Conservation (phyloP, 345 rosid species). For the Noccaea caerulescens region DNA sequence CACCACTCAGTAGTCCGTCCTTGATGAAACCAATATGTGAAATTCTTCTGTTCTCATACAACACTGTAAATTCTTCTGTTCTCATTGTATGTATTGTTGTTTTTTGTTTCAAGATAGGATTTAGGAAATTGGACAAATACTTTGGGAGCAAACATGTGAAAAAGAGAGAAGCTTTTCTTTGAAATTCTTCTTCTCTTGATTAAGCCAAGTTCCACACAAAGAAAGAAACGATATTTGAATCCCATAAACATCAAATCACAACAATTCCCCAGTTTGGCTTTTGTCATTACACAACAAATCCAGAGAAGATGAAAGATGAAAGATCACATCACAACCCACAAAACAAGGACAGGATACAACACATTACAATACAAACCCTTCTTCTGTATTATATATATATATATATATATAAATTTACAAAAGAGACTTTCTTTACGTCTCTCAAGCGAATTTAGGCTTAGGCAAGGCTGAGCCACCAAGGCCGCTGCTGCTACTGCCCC, state of each 20-base stretch:
- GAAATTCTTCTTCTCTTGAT: neutral
- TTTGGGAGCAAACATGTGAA: neutral
- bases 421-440: slow-evolving; percentile 39
- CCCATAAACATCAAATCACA: slow-evolving; percentile 39
- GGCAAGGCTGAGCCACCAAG: slow-evolving; percentile 75
- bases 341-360: slow-evolving; percentile 29
- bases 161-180: neutral
- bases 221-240: slow-evolving; percentile 25
- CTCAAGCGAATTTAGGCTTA: slow-evolving; percentile 49
- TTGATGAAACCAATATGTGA: slow-evolving; percentile 32
- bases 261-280: slow-evolving; percentile 32
- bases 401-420: slow-evolving; percentile 34
- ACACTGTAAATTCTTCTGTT: neutral
- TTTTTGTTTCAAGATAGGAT: neutral
- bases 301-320: slow-evolving; percentile 39
- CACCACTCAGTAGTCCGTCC: slow-evolving; percentile 33
- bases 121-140: neutral
- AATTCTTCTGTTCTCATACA: slow-evolving; percentile 3
- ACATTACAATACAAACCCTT: slow-evolving; percentile 37
- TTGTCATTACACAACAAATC: slow-evolving; percentile 43
- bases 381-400: slow-evolving; percentile 31
- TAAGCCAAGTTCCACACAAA: neutral
- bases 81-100: neutral
- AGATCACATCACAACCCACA: slow-evolving; percentile 39
- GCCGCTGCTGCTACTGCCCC: slow-evolving; percentile 42